Conservation (phyloP, 768 basidiomycete genomes). For the Clavaria fumosa region DNA sequence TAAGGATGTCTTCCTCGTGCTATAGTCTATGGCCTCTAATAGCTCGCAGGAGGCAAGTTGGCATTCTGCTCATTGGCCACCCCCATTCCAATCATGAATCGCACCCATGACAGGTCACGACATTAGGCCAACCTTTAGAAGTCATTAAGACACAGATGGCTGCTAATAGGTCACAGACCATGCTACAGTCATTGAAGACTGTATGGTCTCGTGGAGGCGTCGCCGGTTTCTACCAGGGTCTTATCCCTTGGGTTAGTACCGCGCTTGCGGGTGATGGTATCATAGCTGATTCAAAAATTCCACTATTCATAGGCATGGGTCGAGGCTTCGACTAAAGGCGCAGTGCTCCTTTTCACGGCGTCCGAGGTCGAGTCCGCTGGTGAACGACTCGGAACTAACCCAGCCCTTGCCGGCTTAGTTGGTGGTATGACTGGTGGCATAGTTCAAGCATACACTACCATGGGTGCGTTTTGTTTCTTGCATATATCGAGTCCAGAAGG, state of each 20-base stretch:
- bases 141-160: constrained; percentile 99
- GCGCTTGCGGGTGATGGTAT: background rate
- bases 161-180: constrained; percentile 83
- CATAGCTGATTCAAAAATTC: constrained; percentile 3
- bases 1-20: constrained; percentile 20
- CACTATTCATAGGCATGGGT: constrained; percentile 73
- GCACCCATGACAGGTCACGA: constrained; percentile 59
- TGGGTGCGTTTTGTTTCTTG: constrained; percentile 52
- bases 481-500: constrained; percentile 8
- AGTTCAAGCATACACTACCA: constrained; percentile 98
- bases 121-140: constrained; percentile 94
- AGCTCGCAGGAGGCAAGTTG: constrained; percentile 52
- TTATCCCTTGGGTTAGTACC: constrained; percentile 86
- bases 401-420: constrained; percentile 73
- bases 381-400: constrained; percentile 52
- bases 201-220: constrained; percentile 90
- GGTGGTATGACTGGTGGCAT: constrained; percentile 98
- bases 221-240: constrained; percentile 88
- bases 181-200: constrained; percentile 69
- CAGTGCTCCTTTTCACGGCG: constrained; percentile 88
- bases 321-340: constrained; percentile 97
- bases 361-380: constrained; percentile 78
- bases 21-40: background rate
- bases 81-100: constrained; percentile 3
- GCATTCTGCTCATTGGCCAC: constrained; percentile 1